Base-by-base conservation (phyloP, 2,329 filamentous ascomycete species). In the Bimuria novae-zelandiae region DNA sequence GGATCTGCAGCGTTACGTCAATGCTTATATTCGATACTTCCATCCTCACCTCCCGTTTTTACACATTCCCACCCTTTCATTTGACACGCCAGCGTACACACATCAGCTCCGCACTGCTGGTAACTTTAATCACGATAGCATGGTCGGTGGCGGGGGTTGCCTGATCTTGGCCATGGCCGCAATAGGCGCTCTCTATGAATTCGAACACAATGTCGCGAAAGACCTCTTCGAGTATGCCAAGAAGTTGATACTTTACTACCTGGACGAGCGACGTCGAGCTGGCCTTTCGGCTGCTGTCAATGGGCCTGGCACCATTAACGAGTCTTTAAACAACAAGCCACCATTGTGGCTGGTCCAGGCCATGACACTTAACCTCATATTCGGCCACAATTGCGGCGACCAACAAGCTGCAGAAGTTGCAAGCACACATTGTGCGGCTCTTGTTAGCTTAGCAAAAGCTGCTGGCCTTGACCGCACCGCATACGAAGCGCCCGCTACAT, bases 271-370 rank as follows among this genome's bases (percentile, higher is more conserved):
- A 52, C 86, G 92, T 60, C 93, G 92, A 72, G 89, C 89, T 48
- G 92, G 95, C 69, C 87, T 95, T 71, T 82, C 82, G 19, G 81
- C 82, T 37, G 81, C 81, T 4, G 74, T 84, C 21, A 83, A 79
- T 47, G 81, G 82, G 6, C 76, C 80, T 11, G 78, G 74, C 54
- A 77, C 80, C 39, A 64, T 69, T 6, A 72, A 73, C 36, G 88
- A 90, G 53, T 82, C 82, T 44, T 81, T 85, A 14, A 82, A 86
- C 33, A 82, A 86, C 33, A 93, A 84, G 49, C 86, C 92, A 2
- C 93, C 93, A 0, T 81, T 97, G 35, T 97, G 93, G 92, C 82
- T 99, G 22, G 92, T 97, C 14, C 94, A 97, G 74, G 91, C 93
- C 0, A 97, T 97, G 93, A 80, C 97, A 7, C 81, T 99, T 45